Conservation (phyloP, 1,139 yeast genomes). For the Pichia sp. region DNA sequence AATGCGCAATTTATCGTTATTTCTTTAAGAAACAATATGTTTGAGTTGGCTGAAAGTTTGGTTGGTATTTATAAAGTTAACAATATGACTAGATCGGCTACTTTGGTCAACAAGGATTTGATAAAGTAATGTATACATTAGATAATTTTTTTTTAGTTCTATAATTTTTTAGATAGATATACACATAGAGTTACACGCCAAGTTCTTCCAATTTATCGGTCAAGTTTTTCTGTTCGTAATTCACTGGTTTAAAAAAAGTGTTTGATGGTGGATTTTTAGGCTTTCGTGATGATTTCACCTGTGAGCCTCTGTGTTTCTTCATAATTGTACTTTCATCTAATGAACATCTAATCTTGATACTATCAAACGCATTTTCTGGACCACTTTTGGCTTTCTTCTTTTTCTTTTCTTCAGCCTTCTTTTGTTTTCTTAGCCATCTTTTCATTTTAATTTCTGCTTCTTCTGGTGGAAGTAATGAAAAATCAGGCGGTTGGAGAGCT, state of each 20-base stretch:
- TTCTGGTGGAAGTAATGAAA: conserved; percentile 3
- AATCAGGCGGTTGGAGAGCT: conserved; percentile 5
- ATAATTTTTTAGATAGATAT: not conserved
- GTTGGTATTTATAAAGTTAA: conserved; percentile 94
- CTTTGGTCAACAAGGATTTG: conserved; percentile 59
- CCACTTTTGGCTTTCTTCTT: conserved; percentile 1
- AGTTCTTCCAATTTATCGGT: conserved; percentile 10
- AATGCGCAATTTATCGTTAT: conserved; percentile 96
- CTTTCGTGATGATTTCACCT: not conserved
- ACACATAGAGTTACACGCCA: not conserved
- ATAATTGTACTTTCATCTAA: conserved; percentile 10
- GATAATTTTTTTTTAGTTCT: not conserved
- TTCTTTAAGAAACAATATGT: conserved; percentile 94
- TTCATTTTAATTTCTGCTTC: conserved; percentile 3
- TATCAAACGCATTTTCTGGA: not conserved
- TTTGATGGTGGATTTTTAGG: conserved; percentile 13
- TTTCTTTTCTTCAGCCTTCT: conserved; percentile 3
- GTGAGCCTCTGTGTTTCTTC: conserved; percentile 6
- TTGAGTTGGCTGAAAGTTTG: conserved; percentile 87
- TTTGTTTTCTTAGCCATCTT: conserved; percentile 7
- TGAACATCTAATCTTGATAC: conserved; percentile 13
- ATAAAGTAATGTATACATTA: conserved; percentile 3
- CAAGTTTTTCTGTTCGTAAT: conserved; percentile 9
- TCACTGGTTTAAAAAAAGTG: conserved; percentile 15
- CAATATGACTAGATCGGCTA: conserved; percentile 82